These are phyloP conservation scores for Aspergillus wentii DNA, from an alignment of 495 filamentous ascomycete genomes.

Conservation along the genomic window DNA sequence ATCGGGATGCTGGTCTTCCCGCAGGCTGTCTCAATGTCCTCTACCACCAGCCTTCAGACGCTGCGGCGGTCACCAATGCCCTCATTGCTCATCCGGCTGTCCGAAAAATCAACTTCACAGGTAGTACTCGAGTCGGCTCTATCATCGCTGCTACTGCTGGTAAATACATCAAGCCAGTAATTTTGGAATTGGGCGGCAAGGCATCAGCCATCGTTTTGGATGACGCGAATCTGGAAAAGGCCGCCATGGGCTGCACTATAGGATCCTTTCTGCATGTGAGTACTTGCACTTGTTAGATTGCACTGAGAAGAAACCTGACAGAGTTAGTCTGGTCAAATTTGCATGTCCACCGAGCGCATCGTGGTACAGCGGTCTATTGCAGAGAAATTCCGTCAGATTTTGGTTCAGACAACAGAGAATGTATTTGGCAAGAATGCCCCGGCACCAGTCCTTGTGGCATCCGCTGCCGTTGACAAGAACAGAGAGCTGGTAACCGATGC, in stretches of 20 bases:
- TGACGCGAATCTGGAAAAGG: slow-evolving; percentile 54
- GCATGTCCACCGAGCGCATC: slow-evolving; percentile 89
- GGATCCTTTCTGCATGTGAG: slow-evolving; percentile 51
- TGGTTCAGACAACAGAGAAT: slow-evolving; percentile 40
- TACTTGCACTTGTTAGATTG: not conserved
- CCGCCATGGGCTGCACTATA: slow-evolving; percentile 45
- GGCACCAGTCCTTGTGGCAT: slow-evolving; percentile 57
- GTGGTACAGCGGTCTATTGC: slow-evolving; percentile 69
- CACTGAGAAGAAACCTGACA: not conserved
- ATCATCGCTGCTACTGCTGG: slow-evolving; percentile 53
- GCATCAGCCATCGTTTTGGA: slow-evolving; percentile 54
- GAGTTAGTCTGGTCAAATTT: slow-evolving; percentile 73
- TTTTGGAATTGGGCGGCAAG: slow-evolving; percentile 62
- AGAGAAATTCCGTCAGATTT: slow-evolving; percentile 57
- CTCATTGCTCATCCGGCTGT: slow-evolving; percentile 52
- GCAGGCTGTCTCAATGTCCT: slow-evolving; percentile 53
- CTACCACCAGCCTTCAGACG: slow-evolving; percentile 48
- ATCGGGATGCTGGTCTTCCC: slow-evolving; percentile 70
- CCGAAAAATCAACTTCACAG: slow-evolving; percentile 61
- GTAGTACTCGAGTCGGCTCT: slow-evolving; percentile 49
- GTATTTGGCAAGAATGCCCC: slow-evolving; percentile 43
- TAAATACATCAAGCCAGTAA: slow-evolving; percentile 51
- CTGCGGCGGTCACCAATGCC: slow-evolving; percentile 48
- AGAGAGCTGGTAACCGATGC: slow-evolving; percentile 63
- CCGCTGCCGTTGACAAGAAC: slow-evolving; percentile 59